A percentile compares a stretch with the other conserved stretches of the same genome.
Conservation (phyloP, 2,329 filamentous ascomycete species). For the Alternaria sp. region DNA sequence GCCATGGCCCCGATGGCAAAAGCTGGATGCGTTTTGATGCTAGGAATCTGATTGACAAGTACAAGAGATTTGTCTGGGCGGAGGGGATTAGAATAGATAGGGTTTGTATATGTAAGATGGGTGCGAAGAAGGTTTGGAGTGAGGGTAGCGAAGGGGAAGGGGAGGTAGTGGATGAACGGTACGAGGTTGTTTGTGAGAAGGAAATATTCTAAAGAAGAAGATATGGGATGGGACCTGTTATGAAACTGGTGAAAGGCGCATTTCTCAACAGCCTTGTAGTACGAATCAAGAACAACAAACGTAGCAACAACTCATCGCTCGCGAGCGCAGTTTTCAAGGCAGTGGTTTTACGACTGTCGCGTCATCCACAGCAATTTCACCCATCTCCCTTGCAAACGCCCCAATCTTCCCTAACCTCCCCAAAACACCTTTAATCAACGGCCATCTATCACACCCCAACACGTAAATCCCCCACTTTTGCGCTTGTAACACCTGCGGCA, state of each 20-base stretch:
- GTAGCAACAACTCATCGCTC: background rate
- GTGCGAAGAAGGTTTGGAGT: constrained; percentile 70
- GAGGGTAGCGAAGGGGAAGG: constrained; percentile 51
- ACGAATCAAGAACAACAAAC: background rate
- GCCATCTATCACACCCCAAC: constrained; percentile 48
- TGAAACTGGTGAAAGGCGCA: background rate
- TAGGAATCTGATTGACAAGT: constrained; percentile 59
- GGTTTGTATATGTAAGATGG: constrained; percentile 86
- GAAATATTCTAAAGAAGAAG: constrained; percentile 14
- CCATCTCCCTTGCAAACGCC: constrained; percentile 52
- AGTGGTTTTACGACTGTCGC: background rate
- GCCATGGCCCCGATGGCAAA: constrained; percentile 27
- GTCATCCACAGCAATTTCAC: constrained; percentile 4
- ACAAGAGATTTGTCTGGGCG: constrained; percentile 75
- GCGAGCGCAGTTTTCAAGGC: background rate
- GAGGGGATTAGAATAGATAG: constrained; percentile 71
- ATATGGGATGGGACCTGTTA: background rate
- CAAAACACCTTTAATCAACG: constrained; percentile 58
- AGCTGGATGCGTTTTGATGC: constrained; percentile 56
- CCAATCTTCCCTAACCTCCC: constrained; percentile 59
- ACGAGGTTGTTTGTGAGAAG: constrained; percentile 58
- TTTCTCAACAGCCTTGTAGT: background rate
- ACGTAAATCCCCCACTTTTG: constrained; percentile 65
- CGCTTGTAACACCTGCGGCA: constrained; percentile 67
- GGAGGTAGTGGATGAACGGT: constrained; percentile 61